A percentile compares a stretch with the other conserved stretches of the same genome.
phyloP scores from a whole-genome alignment of 2,329 filamentous ascomycete species.

The Didymella glomerata region DNA sequence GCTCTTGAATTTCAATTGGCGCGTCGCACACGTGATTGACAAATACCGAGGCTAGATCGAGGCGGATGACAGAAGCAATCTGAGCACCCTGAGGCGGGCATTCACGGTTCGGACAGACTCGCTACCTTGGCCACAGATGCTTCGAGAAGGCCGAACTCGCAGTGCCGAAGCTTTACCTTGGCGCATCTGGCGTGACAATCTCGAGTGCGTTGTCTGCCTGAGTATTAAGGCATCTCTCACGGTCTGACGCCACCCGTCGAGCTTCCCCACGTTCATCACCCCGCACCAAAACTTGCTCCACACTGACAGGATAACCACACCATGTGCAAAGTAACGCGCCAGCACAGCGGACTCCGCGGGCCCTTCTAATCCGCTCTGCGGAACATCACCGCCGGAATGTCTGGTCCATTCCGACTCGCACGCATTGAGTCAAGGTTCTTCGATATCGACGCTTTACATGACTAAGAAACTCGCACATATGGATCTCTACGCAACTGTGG shows the following conservation, averaged over 20 bases:
- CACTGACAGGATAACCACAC: conserved; percentile 2
- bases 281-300: conserved; percentile 13
- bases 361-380: not conserved
- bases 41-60: conserved; percentile 22
- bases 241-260: conserved; percentile 6
- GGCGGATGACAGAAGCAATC: conserved; percentile 16
- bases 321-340: not conserved
- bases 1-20: conserved; percentile 1
- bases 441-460: not conserved
- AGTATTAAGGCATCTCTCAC: not conserved
- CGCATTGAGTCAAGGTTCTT: conserved; percentile 7
- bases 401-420: conserved; percentile 5
- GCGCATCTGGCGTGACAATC: conserved; percentile 5
- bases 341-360: not conserved
- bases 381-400: conserved; percentile 3
- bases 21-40: conserved; percentile 14
- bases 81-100: conserved; percentile 6
- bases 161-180: conserved; percentile 5
- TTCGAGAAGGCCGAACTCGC: conserved; percentile 9
- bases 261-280: conserved; percentile 17
- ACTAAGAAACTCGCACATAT: not conserved
- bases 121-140: not conserved
- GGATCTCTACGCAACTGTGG: conserved; percentile 8
- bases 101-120: conserved; percentile 7
- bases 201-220: not conserved